Percentiles rank a stretch among this genome's conserved stretches.
phyloP scores from a whole-genome alignment of 1,139 yeast species.

The Suhomyces wounanorum region DNA sequence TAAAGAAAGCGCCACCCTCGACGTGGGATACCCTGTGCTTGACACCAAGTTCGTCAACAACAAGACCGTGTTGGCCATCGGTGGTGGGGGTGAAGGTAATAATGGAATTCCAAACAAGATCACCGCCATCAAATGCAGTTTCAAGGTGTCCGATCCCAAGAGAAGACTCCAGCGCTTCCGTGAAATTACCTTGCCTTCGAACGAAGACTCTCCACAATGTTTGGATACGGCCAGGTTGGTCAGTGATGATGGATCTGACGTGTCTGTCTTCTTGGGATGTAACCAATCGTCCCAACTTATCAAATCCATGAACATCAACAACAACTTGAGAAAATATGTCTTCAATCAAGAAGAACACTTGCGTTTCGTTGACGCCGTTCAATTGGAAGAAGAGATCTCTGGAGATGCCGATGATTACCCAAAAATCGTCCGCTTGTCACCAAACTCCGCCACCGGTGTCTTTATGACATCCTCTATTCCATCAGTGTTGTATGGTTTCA shows the following conservation, averaged over 20 bases:
- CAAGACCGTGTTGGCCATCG: constrained; percentile 68
- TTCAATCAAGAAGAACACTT: constrained; percentile 60
- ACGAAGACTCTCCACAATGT: constrained; percentile 77
- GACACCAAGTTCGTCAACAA: constrained; percentile 72
- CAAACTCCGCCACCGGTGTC: constrained; percentile 58
- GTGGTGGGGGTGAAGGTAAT: constrained; percentile 95
- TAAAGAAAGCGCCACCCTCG: constrained; percentile 43
- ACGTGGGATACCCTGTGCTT: constrained; percentile 79
- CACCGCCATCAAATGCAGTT: constrained; percentile 65
- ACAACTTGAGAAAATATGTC: constrained; percentile 68
- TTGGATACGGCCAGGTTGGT: constrained; percentile 48
- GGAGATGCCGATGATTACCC: constrained; percentile 56
- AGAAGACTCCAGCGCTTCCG: constrained; percentile 61
- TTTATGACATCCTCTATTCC: constrained; percentile 65
- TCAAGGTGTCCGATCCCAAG: constrained; percentile 50
- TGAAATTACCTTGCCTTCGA: constrained; percentile 60
- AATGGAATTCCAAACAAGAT: constrained; percentile 86
- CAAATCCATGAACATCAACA: constrained; percentile 63
- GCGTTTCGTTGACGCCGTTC: constrained; percentile 60
- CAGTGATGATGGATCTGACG: constrained; percentile 35
- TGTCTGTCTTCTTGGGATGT: constrained; percentile 67
- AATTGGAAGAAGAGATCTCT: constrained; percentile 40
- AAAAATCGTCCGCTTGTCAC: constrained; percentile 54
- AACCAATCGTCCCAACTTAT: constrained; percentile 61
- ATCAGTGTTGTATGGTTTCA: constrained; percentile 57